phyloP scores from a whole-genome alignment of 2,329 filamentous ascomycete genomes.

The Paecilomyces dactylethromorphus region DNA sequence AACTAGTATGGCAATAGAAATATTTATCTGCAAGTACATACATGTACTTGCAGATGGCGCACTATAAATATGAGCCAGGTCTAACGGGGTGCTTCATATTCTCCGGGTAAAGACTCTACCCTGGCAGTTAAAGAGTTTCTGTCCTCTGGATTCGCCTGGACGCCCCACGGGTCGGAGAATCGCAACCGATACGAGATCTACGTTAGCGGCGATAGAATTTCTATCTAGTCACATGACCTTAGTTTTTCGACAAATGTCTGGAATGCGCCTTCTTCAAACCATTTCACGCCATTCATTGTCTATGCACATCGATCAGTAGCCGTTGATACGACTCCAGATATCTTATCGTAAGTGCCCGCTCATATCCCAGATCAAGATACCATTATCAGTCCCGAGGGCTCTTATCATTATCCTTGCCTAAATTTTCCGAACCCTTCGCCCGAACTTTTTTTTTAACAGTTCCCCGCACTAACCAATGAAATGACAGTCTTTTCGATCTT shows the following conservation, averaged over 20 bases:
- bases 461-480: neutral
- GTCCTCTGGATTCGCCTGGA: neutral
- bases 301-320: neutral
- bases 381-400: neutral
- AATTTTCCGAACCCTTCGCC: neutral
- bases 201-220: neutral
- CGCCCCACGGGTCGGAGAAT: neutral
- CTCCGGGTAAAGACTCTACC: neutral
- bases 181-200: neutral
- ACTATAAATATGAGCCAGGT: neutral
- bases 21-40: neutral
- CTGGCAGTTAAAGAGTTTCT: too few relatives aligned
- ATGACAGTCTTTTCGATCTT: constrained; percentile 13
- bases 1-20: neutral
- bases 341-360: neutral
- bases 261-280: neutral
- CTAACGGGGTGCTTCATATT: neutral
- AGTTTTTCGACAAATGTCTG: neutral
- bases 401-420: neutral
- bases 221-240: neutral
- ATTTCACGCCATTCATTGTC: neutral
- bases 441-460: neutral
- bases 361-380: constrained; percentile 1
- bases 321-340: constrained; percentile 1
- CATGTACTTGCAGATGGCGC: neutral